Base-by-base conservation (phyloP, 2,329 filamentous ascomycete genomes). In the Venturia nashicola region DNA sequence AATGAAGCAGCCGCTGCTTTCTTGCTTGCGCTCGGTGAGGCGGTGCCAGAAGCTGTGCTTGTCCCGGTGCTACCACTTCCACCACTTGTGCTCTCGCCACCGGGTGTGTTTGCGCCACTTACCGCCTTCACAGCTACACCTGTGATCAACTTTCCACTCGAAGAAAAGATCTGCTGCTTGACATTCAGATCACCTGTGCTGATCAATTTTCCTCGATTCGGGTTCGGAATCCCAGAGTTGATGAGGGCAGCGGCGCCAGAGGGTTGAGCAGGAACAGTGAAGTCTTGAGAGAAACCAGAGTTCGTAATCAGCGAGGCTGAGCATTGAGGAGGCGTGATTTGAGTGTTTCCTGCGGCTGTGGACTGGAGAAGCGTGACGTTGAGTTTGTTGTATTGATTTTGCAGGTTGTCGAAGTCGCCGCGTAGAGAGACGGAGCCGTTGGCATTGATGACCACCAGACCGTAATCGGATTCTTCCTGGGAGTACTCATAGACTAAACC, bases 401-500 rank as follows among this genome's bases (percentile, higher is more conserved):
- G 84, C 66, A 97, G 85, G 67, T 89, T 87, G 72, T 88, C 83
- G 68, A 74, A 83, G 69, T 83, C 80, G 39, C 66, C 65, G 36
- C 76, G 74, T 20, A 81, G 74, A 12, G 73, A 70, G 36, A 77
- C 69, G 16, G 76, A 76, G 65, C 73, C 73, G 65, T 82, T 76
- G 65, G 69, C 67, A 66, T 78, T 74, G 65, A 79, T 72, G 42
- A 73, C 66, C 12, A 81, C 77, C 7, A 83, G 72, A 59, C 80
- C 80, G 67, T 77, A 83, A 68, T 82, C 74, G 72, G 87, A 86
- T 51, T 77, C 75, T 72, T 92, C 90, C 75, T 91, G 82, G 0
- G 85, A 86, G 75, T 84, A 93, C 75, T 94, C 88, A 78, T 93
- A 94, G 57, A 93, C 88, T 57, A 94, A 80, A 67, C 89, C 89